phyloP scores from a whole-genome alignment of 306 rosid genomes.

The Quillaja saponaria region DNA sequence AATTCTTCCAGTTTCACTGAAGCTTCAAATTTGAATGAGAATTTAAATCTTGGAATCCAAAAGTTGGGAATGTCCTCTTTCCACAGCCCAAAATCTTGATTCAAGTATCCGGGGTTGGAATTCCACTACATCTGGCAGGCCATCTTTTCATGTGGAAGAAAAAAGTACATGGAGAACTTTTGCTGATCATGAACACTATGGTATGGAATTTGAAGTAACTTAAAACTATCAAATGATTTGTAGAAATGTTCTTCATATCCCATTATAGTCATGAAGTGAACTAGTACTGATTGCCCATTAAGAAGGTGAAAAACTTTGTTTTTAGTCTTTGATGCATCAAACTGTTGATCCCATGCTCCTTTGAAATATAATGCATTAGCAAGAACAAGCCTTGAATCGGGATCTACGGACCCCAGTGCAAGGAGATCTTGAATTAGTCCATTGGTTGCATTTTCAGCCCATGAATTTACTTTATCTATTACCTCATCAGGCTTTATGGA shows the following conservation, averaged over 20 bases:
- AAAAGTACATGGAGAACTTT: constrained; percentile 22
- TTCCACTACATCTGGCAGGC: constrained; percentile 15
- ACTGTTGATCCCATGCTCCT: constrained; percentile 18
- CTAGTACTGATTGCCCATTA: not conserved
- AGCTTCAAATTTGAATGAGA: constrained; percentile 4
- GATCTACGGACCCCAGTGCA: not conserved
- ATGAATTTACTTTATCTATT: constrained; percentile 9
- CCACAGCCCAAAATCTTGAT: not conserved
- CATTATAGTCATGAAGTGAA: constrained; percentile 20
- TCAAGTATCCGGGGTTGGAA: constrained; percentile 3
- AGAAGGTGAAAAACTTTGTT: constrained; percentile 1
- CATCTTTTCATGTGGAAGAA: constrained; percentile 38
- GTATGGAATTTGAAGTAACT: constrained; percentile 19
- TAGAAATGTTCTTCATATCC: not conserved
- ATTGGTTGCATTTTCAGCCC: constrained; percentile 24
- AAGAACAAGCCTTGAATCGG: not conserved
- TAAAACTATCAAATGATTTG: constrained; percentile 7
- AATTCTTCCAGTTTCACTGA: not conserved
- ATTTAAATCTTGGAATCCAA: constrained; percentile 35
- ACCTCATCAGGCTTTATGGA: constrained; percentile 1
- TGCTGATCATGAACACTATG: not conserved
- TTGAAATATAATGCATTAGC: constrained; percentile 32
- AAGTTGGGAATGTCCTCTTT: not conserved
- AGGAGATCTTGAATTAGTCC: constrained; percentile 5
- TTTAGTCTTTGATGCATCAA: not conserved